phyloP scores from a whole-genome alignment of 768 basidiomycete species.

The Clavaria fumosa region DNA sequence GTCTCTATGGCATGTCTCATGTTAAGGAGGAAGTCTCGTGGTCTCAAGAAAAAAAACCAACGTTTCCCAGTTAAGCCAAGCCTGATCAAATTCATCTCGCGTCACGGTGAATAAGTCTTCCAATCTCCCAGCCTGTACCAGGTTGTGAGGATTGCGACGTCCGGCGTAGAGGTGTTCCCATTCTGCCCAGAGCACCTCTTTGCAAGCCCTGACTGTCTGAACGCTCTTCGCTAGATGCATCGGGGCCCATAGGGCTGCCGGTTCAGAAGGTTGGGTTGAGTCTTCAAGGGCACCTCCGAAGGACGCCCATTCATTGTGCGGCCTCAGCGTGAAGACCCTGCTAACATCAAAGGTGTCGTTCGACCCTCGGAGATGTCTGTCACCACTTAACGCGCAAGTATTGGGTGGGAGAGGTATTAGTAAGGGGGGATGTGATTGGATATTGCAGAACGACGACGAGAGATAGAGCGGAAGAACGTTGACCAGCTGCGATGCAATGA shows the following conservation, averaged over 20 bases:
- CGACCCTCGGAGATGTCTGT: too few species aligned
- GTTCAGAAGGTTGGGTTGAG: conserved; percentile 9
- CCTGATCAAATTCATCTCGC: conserved; percentile 47
- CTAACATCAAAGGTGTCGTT: conserved; percentile 15
- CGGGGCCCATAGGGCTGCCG: conserved; percentile 27
- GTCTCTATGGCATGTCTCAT: conserved; percentile 33
- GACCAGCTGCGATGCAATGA: conserved; percentile 37
- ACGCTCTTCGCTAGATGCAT: conserved; percentile 56
- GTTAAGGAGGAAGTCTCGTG: conserved; percentile 4
- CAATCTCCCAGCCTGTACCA: conserved; percentile 25
- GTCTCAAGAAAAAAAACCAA: conserved; percentile 13
- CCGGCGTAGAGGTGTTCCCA: conserved; percentile 41
- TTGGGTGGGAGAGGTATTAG: conserved; percentile 43
- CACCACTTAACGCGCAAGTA: too few species aligned
- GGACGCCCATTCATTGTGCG: conserved; percentile 5
- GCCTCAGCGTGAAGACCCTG: conserved; percentile 13
- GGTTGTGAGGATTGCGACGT: too few species aligned
- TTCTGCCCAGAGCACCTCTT: conserved; percentile 53
- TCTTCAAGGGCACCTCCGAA: neutral
- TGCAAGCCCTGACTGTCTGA: conserved; percentile 42
- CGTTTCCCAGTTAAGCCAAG: conserved; percentile 61
- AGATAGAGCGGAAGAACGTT: conserved; percentile 56
- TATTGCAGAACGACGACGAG: conserved; percentile 36
- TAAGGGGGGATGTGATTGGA: conserved; percentile 32
- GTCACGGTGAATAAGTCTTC: conserved; percentile 20